Evolutionary conservation across 805 yeast genomes (phyloP), one percentile per base, ranked within the genome.

Genomic region (Candida pini): DNA sequence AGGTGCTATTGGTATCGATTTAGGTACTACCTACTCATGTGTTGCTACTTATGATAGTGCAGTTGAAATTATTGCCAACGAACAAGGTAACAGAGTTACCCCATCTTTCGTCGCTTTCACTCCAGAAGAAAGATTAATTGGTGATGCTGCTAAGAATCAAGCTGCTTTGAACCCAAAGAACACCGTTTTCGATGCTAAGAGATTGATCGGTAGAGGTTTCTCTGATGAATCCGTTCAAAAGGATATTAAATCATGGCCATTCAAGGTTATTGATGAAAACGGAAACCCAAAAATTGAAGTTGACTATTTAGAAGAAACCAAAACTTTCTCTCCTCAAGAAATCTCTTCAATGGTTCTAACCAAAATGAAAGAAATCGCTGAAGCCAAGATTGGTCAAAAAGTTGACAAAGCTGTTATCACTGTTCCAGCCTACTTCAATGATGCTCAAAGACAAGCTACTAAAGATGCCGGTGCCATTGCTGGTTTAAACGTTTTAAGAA

Each of bases 1-100:
- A 80, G 97, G 97, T 83, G 92, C 92, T 71, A 84, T 87, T 66
- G 98, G 98, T 82, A 90, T 90, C 81, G 97, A 89, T 77, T 76
- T 85, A 70, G 95, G 95, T 78, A 85, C 95, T 58, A 80, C 87
- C 52, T 62, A 62, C 59, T 79, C 86, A 43, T 79, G 86, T 78
- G 86, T 79, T 57, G 86, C 85, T 65, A 78, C 80, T 60, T 79
- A 54, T 50, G 81, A 78, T 65, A 71, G 78, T 51, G 79, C 79
- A 63, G 87, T 79, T 59, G 86, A 79, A 63, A 79, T 79, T 61
- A 77, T 79, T 67, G 85, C 86, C 60, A 79, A 79, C 69, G 87
- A 79, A 66, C 86, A 79, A 70, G 87, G 87, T 78, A 79, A 79
- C 83, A 75, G 87, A 72, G 81, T 78, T 62, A 79, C 87, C 48